Conservation (phyloP, 768 basidiomycete genomes). For the Podaxis sp. region DNA sequence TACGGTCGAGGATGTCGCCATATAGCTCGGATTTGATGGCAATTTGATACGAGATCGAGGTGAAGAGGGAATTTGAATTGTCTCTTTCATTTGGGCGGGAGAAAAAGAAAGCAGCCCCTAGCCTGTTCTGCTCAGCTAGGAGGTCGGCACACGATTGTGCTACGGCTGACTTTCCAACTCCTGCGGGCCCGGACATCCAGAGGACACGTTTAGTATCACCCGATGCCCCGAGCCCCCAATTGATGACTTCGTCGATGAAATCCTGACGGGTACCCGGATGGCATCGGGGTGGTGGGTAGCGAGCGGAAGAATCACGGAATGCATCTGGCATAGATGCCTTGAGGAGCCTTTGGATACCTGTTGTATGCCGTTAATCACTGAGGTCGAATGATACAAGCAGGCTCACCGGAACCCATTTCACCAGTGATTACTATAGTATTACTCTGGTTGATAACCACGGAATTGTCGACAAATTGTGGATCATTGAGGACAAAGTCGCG, state of each 20-base stretch:
- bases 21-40: not conserved
- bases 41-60: constrained; percentile 3
- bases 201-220: not conserved
- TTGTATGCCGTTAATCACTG: not conserved
- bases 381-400: not conserved
- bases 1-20: not conserved
- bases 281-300: not conserved
- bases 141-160: not conserved
- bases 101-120: constrained; percentile 9
- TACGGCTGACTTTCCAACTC: constrained; percentile 1
- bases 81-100: not conserved
- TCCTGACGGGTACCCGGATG: not conserved
- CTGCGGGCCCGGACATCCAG: constrained; percentile 6
- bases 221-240: not conserved
- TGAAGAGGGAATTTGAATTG: not conserved
- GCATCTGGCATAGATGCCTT: not conserved
- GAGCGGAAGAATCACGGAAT: not conserved
- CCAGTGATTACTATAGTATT: not conserved
- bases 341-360: not conserved
- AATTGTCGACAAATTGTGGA: not conserved
- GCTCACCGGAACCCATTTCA: not conserved
- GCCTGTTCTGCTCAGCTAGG: not conserved
- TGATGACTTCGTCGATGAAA: not conserved
- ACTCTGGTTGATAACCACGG: not conserved
- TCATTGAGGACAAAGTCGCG: not conserved